Conservation (phyloP, 2,329 filamentous ascomycete species). For the Pseudopyrenochaeta lycopersici region DNA sequence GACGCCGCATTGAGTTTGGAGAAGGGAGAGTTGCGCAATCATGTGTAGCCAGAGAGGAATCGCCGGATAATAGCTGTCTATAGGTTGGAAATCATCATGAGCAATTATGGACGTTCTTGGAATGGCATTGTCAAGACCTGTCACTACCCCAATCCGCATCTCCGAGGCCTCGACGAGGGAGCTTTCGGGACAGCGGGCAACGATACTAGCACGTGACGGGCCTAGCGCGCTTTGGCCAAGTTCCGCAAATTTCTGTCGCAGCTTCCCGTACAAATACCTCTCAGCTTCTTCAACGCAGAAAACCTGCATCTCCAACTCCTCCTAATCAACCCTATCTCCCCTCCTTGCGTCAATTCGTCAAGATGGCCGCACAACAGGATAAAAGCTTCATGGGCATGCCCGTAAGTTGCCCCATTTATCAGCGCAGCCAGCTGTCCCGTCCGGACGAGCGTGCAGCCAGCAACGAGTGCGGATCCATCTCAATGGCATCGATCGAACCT, state of each 20-base stretch:
- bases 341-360: constrained; percentile 18
- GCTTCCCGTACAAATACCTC: constrained; percentile 34
- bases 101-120: background rate
- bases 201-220: constrained; percentile 18
- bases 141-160: constrained; percentile 15
- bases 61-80: background rate
- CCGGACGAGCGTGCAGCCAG: constrained; percentile 20
- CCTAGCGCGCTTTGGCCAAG: constrained; percentile 36
- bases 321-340: constrained; percentile 30
- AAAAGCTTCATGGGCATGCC: constrained; percentile 56
- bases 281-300: constrained; percentile 26
- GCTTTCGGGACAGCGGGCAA: constrained; percentile 28
- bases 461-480: constrained; percentile 32
- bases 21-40: background rate
- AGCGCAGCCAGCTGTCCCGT: constrained; percentile 25
- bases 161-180: constrained; percentile 34
- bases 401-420: constrained; percentile 40
- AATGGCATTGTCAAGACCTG: background rate
- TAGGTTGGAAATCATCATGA: background rate
- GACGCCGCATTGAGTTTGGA: constrained; percentile 6
- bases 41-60: background rate
- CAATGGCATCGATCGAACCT: constrained; percentile 36
- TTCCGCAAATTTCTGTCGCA: constrained; percentile 30
- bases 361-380: constrained; percentile 22
- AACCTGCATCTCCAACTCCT: constrained; percentile 22